A percentile compares a stretch with the other conserved stretches of the same genome.
Evolutionary conservation across 2,329 filamentous ascomycete species (phyloP).

Genomic region (Coniochaeta sp.): DNA sequence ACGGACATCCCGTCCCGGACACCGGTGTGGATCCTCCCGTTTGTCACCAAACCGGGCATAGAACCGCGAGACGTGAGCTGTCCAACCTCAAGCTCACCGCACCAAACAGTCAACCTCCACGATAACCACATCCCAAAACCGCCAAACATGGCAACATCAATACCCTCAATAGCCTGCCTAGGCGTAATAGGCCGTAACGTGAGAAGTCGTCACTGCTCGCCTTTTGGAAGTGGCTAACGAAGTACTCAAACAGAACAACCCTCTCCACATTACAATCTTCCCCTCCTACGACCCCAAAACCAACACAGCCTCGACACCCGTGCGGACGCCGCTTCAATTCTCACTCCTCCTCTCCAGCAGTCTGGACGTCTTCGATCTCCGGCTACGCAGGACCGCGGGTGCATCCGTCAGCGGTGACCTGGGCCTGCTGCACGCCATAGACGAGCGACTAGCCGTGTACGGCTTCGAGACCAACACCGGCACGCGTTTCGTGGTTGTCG

Average conservation of each 20-base stretch:
- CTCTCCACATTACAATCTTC: constrained; percentile 87
- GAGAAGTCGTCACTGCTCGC: constrained; percentile 20
- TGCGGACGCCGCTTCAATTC: constrained; percentile 77
- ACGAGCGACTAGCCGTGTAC: constrained; percentile 88
- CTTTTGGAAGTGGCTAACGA: constrained; percentile 5
- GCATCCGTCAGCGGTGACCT: constrained; percentile 66
- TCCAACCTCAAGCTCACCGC: not conserved
- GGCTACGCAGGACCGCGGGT: constrained; percentile 45
- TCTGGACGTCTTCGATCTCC: constrained; percentile 88
- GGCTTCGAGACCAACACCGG: constrained; percentile 96
- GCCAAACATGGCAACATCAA: constrained; percentile 45
- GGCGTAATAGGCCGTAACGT: constrained; percentile 92
- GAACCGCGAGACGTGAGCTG: too few relatives aligned
- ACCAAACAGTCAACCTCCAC: not conserved
- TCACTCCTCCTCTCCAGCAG: constrained; percentile 85
- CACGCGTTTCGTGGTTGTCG: constrained; percentile 80
- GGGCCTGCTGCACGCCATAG: constrained; percentile 84
- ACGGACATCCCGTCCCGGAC: not conserved
- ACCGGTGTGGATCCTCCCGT: not conserved
- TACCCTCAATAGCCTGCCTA: constrained; percentile 83
- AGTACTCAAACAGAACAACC: constrained; percentile 66
- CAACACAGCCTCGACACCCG: constrained; percentile 37
- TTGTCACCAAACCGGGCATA: not conserved
- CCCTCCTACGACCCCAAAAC: constrained; percentile 58
- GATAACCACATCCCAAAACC: not conserved